Evolutionary conservation across 169 alveolate genomes (phyloP).

Genomic region (Neospora caninum): DNA sequence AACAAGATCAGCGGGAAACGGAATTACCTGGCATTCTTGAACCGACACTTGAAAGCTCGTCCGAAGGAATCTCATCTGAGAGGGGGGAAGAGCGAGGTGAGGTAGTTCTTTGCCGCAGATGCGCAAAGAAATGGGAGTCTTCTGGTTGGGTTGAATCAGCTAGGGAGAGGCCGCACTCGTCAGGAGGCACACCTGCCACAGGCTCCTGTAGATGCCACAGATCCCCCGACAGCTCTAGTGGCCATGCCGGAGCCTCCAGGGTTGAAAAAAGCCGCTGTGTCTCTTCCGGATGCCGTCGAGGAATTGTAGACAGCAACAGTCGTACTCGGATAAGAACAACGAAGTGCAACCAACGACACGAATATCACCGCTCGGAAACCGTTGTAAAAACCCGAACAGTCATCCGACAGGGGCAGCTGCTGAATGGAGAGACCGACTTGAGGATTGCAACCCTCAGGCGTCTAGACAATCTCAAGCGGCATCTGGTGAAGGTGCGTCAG

Average conservation of each 20-base stretch:
- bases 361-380: neutral
- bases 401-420: neutral
- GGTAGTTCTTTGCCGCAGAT: neutral
- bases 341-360: neutral
- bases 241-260: neutral
- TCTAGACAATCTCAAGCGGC: neutral
- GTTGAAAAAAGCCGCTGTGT: too few relatives aligned
- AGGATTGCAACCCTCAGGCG: neutral
- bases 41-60: neutral
- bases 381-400: neutral
- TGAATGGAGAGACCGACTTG: conserved; percentile 15
- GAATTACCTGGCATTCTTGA: neutral
- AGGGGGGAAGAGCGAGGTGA: neutral
- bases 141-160: neutral
- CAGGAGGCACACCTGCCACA: neutral
- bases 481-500: neutral
- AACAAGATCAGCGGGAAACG: too few relatives aligned
- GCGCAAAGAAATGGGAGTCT: neutral
- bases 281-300: too few relatives aligned
- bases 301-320: too few relatives aligned
- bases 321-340: neutral
- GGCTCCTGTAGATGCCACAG: neutral
- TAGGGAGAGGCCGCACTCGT: neutral
- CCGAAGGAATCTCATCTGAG: neutral
- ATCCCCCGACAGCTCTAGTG: neutral